Percentiles rank a stretch among this genome's conserved stretches.
phyloP scores from a whole-genome alignment of 148 eudicot species.

The Euryodendron excelsum region DNA sequence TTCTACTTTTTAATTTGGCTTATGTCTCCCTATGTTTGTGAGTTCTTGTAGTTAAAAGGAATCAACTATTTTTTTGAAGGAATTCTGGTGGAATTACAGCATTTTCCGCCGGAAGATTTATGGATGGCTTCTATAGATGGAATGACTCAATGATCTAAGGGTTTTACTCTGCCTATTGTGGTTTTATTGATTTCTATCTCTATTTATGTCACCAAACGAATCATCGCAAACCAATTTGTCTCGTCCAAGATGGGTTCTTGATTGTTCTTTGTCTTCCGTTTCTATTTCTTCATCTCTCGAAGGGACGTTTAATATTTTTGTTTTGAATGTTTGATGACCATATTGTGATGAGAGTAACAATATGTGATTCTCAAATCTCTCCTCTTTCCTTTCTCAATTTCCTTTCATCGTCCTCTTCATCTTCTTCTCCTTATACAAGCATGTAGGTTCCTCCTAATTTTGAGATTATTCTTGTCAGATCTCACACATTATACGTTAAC shows the following conservation, averaged over 20 bases:
- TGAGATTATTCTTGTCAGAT: not conserved
- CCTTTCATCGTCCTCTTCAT: too few relatives aligned
- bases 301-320: too few relatives aligned
- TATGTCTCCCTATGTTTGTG: not conserved
- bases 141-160: not conserved
- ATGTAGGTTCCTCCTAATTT: not conserved
- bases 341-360: too few relatives aligned
- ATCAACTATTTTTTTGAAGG: not conserved
- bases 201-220: not conserved
- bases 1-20: not conserved
- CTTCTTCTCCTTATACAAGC: too few relatives aligned
- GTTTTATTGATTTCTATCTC: not conserved
- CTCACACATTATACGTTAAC: not conserved
- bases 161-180: not conserved
- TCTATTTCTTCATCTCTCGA: not conserved
- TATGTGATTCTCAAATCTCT: not conserved
- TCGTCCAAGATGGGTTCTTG: too few relatives aligned
- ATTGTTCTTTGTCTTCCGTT: not conserved
- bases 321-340: not conserved
- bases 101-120: not conserved
- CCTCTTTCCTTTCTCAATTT: not conserved
- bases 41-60: not conserved
- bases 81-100: not conserved
- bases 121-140: not conserved
- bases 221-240: not conserved